Conservation (phyloP, 305 asterid species). For the Solanum chacoense region DNA sequence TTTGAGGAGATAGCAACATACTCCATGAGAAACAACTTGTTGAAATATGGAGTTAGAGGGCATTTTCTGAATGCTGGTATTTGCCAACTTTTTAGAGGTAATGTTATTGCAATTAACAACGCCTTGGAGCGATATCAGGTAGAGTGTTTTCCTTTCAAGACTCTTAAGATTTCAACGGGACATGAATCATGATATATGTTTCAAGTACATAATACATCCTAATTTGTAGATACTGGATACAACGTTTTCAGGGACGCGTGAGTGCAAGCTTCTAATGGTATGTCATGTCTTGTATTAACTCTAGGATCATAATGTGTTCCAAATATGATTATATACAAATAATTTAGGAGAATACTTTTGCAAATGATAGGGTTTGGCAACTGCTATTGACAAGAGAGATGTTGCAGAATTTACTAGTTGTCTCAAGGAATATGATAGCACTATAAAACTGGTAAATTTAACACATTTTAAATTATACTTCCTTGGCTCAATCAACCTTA, state of each 20-base stretch:
- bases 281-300: neutral
- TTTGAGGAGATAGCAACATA: slow-evolving; percentile 69
- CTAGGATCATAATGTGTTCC: neutral
- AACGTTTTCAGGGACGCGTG: slow-evolving; percentile 71
- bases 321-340: too few species aligned
- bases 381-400: slow-evolving; percentile 56
- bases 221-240: slow-evolving; percentile 38
- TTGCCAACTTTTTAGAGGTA: slow-evolving; percentile 61
- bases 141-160: neutral
- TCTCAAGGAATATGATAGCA: slow-evolving; percentile 51
- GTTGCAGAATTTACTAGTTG: slow-evolving; percentile 43
- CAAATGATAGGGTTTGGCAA: slow-evolving; percentile 19
- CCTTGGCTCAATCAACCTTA: neutral
- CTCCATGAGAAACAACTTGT: slow-evolving; percentile 45
- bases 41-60: slow-evolving; percentile 59
- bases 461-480: neutral
- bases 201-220: neutral
- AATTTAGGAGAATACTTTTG: neutral
- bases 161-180: neutral
- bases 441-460: slow-evolving; percentile 23
- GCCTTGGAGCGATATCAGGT: slow-evolving; percentile 1
- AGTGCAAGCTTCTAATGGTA: slow-evolving; percentile 29
- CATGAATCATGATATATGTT: neutral
- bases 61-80: slow-evolving; percentile 66
- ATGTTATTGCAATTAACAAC: slow-evolving; percentile 48